Evolutionary conservation across 2,329 filamentous ascomycete species (phyloP).

Genomic region (Xenosphaeropsis pyriputrescens): DNA sequence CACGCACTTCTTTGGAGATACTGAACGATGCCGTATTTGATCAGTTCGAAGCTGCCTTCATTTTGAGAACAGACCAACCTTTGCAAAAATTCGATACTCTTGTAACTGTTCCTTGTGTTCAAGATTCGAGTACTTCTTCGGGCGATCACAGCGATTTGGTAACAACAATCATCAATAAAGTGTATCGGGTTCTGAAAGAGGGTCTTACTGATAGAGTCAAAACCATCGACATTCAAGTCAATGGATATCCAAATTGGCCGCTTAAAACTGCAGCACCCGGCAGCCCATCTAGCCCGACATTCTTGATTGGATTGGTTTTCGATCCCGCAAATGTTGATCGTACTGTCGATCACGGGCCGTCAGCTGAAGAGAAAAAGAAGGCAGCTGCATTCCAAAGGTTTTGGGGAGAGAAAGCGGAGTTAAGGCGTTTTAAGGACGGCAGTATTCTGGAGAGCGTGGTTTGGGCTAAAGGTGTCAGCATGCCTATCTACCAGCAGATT

Average conservation of each 20-base stretch:
- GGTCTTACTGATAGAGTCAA: constrained; percentile 65
- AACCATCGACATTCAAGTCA: constrained; percentile 43
- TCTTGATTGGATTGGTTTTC: constrained; percentile 56
- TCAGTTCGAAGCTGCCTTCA: constrained; percentile 77
- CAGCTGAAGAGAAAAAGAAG: constrained; percentile 73
- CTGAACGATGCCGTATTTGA: constrained; percentile 61
- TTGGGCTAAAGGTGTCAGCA: constrained; percentile 52
- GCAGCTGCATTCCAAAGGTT: constrained; percentile 74
- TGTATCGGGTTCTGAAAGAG: constrained; percentile 50
- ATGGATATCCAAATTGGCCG: constrained; percentile 27
- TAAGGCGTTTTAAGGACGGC: constrained; percentile 89
- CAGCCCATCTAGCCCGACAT: constrained; percentile 17
- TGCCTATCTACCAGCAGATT: constrained; percentile 66
- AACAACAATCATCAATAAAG: constrained; percentile 29
- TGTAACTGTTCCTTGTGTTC: constrained; percentile 12
- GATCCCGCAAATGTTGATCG: constrained; percentile 59
- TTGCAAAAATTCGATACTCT: constrained; percentile 40
- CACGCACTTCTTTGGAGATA: constrained; percentile 57
- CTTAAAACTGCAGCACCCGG: constrained; percentile 23
- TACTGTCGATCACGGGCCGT: constrained; percentile 75
- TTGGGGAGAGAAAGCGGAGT: constrained; percentile 88
- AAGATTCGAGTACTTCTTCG: neutral
- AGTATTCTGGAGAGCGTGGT: constrained; percentile 86
- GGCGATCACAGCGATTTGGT: constrained; percentile 13
- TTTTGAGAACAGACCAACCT: constrained; percentile 40